These are phyloP conservation scores for Emergomyces pasteurianus DNA, from an alignment of 2,329 filamentous ascomycete species.

Conservation along the genomic window DNA sequence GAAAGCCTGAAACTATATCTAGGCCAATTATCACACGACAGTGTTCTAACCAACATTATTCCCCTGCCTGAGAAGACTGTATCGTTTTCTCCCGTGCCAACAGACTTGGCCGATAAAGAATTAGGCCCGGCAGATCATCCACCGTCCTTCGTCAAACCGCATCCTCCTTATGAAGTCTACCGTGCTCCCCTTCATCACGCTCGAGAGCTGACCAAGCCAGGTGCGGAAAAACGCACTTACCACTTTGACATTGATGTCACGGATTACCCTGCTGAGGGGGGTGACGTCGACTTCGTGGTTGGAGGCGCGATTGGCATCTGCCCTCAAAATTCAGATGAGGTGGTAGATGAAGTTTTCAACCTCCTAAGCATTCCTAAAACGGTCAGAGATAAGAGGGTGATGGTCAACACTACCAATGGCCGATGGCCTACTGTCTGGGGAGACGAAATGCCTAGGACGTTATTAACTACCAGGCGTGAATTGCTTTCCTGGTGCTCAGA, in stretches of 20 bases:
- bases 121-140: conserved; percentile 48
- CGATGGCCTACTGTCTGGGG: conserved; percentile 98
- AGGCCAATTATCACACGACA: conserved; percentile 57
- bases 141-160: conserved; percentile 82
- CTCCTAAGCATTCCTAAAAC: conserved; percentile 68
- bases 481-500: conserved; percentile 94
- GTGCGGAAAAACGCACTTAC: conserved; percentile 92
- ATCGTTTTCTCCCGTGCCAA: conserved; percentile 42
- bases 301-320: conserved; percentile 90
- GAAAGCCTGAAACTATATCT: conserved; percentile 66
- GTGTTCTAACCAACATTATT: conserved; percentile 56
- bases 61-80: conserved; percentile 65
- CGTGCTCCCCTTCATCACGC: conserved; percentile 76
- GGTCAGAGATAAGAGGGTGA: conserved; percentile 70
- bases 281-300: conserved; percentile 83
- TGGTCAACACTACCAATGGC: conserved; percentile 65
- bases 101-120: conserved; percentile 22
- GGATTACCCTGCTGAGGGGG: conserved; percentile 74
- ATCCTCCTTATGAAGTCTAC: conserved; percentile 85
- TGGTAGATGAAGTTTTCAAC: conserved; percentile 77
- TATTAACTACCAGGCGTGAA: conserved; percentile 83
- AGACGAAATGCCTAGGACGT: conserved; percentile 68
- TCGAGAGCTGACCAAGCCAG: conserved; percentile 73
- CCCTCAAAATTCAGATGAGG: conserved; percentile 65
- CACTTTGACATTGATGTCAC: conserved; percentile 97